Conservation (phyloP, 805 yeast genomes). For the Suhomyces sp. region DNA sequence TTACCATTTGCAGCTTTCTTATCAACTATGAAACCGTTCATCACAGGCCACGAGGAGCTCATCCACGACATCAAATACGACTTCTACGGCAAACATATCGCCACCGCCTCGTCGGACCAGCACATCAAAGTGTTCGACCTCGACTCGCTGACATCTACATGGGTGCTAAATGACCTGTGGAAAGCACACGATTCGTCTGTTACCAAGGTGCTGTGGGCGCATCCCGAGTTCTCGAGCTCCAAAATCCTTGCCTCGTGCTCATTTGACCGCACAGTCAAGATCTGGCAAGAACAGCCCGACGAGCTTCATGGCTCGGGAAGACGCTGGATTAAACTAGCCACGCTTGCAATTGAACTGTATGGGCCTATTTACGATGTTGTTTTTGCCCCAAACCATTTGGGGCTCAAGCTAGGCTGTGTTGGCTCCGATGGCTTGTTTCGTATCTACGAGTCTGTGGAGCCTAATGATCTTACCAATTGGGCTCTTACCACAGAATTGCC, state of each 20-base stretch:
- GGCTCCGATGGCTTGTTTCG: constrained; percentile 87
- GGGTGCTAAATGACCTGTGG: constrained; percentile 89
- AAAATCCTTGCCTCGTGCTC: constrained; percentile 84
- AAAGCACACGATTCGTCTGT: constrained; percentile 92
- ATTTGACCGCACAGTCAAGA: constrained; percentile 80
- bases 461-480: constrained; percentile 86
- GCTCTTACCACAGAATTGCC: constrained; percentile 67
- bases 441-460: constrained; percentile 84
- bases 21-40: constrained; percentile 56
- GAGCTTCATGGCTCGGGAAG: constrained; percentile 75
- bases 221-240: constrained; percentile 78
- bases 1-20: no score
- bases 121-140: constrained; percentile 86
- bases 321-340: constrained; percentile 75
- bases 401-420: constrained; percentile 77
- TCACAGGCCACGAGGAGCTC: constrained; percentile 90
- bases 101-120: constrained; percentile 94
- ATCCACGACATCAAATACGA: constrained; percentile 89
- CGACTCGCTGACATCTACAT: constrained; percentile 60
- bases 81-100: constrained; percentile 87
- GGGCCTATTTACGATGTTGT: constrained; percentile 90
- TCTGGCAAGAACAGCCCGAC: constrained; percentile 88
- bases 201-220: constrained; percentile 84
- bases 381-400: constrained; percentile 83
- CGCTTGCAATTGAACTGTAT: constrained; percentile 72